phyloP scores from a whole-genome alignment of 163 green algal species.

The Chlorella variabilis region DNA sequence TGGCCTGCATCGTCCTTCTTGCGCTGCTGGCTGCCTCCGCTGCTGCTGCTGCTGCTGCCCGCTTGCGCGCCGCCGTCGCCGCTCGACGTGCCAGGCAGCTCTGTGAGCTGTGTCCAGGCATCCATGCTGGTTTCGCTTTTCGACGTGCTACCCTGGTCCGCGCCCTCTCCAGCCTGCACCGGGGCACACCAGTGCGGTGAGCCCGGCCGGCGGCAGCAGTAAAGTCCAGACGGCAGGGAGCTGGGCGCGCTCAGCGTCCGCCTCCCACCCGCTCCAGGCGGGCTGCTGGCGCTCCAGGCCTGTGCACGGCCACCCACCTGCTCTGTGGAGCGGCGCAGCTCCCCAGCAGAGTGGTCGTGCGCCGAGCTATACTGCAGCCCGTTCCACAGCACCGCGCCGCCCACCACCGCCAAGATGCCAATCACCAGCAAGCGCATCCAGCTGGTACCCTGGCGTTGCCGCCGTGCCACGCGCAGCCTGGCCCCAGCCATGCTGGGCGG shows the following conservation, averaged over 20 bases:
- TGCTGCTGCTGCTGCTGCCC: not conserved
- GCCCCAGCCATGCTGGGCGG: not conserved
- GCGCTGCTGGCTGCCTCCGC: not conserved
- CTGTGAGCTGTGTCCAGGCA: conserved; percentile 13
- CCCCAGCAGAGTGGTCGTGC: not conserved
- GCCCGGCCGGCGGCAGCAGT: too few species aligned
- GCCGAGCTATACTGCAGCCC: not conserved
- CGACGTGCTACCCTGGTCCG: not conserved
- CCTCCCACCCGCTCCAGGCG: too few species aligned
- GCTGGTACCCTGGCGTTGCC: not conserved
- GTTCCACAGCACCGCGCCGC: not conserved
- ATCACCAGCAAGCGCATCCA: not conserved
- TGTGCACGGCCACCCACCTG: too few species aligned
- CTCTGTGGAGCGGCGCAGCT: not conserved
- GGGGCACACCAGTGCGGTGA: not conserved
- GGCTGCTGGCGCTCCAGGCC: too few species aligned
- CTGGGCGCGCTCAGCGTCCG: too few species aligned
- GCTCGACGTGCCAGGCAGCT: not conserved
- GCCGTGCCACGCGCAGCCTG: not conserved
- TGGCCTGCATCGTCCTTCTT: too few species aligned
- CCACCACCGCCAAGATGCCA: not conserved
- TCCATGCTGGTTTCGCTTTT: not conserved
- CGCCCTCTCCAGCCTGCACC: not conserved
- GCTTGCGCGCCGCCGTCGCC: not conserved
- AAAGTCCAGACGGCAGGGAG: too few species aligned